Evolutionary conservation across 352 stramenopile genomes (phyloP).

Genomic region (Globisporangium spiculum): DNA sequence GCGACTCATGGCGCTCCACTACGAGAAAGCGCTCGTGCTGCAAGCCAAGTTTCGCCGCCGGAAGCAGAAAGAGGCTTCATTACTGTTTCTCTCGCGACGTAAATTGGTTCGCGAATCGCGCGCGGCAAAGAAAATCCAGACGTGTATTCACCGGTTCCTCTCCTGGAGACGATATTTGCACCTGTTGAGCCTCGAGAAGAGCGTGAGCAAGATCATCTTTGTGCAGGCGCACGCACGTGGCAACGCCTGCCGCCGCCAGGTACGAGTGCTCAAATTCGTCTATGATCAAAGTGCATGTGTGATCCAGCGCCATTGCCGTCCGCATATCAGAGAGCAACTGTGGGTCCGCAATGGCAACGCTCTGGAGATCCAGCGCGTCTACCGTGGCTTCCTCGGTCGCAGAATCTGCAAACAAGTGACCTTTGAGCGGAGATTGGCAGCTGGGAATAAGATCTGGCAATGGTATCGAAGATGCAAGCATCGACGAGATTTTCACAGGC

Average conservation of each 20-base stretch:
- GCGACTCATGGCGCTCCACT: conserved; percentile 27
- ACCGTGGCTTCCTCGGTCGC: conserved; percentile 36
- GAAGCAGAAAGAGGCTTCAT: conserved; percentile 35
- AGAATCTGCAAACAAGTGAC: conserved; percentile 17
- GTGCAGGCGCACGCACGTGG: conserved; percentile 49
- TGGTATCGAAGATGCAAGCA: conserved; percentile 53
- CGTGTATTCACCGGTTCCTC: conserved; percentile 40
- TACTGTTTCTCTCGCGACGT: conserved; percentile 38
- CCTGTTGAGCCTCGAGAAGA: conserved; percentile 36
- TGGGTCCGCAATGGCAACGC: conserved; percentile 26
- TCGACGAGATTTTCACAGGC: conserved; percentile 28
- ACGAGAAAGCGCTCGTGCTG: conserved; percentile 34
- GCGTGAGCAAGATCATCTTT: conserved; percentile 32
- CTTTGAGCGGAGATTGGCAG: conserved; percentile 21
- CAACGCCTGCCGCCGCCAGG: conserved; percentile 30
- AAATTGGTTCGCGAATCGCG: conserved; percentile 33
- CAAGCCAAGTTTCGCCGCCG: conserved; percentile 47
- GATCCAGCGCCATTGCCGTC: conserved; percentile 50
- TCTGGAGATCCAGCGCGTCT: conserved; percentile 49
- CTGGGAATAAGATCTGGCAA: conserved; percentile 28
- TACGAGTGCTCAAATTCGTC: conserved; percentile 26
- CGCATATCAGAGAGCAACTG: conserved; percentile 27
- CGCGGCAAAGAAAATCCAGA: conserved; percentile 56
- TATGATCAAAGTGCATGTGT: conserved; percentile 24
- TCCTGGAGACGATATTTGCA: conserved; percentile 46